These are phyloP conservation scores for Hypoxylon fragiforme DNA, from an alignment of 495 filamentous ascomycete species.

Conservation along the genomic window DNA sequence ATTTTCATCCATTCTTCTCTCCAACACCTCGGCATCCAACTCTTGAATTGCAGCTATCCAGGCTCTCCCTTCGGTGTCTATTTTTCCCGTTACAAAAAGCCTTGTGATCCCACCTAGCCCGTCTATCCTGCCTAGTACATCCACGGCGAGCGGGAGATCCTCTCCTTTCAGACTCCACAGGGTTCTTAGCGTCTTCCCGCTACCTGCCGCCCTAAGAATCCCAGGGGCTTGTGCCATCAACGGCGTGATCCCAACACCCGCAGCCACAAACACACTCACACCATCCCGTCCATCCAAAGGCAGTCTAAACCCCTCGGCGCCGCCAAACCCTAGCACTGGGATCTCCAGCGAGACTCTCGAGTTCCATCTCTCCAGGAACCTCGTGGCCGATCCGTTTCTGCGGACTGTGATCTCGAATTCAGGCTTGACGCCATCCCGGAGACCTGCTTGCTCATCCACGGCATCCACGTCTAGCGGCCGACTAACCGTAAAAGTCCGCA, in stretches of 20 bases:
- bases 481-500: constrained; percentile 78
- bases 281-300: constrained; percentile 20
- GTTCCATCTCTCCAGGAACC: constrained; percentile 62
- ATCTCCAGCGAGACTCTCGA: constrained; percentile 60
- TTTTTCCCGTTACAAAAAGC: constrained; percentile 63
- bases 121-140: constrained; percentile 58
- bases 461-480: constrained; percentile 41
- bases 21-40: constrained; percentile 48
- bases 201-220: constrained; percentile 42
- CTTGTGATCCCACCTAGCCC: constrained; percentile 54
- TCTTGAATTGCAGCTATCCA: constrained; percentile 26
- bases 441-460: constrained; percentile 23
- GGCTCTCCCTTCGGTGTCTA: constrained; percentile 35
- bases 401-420: constrained; percentile 74
- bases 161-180: constrained; percentile 65
- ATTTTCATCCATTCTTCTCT: constrained; percentile 55
- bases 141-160: constrained; percentile 65
- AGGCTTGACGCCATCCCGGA: constrained; percentile 9
- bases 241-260: constrained; percentile 81
- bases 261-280: constrained; percentile 63
- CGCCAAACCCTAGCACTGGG: constrained; percentile 71
- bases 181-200: constrained; percentile 47
- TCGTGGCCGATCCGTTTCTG: constrained; percentile 67
- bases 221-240: constrained; percentile 63
- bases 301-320: constrained; percentile 51